Conservation (phyloP, 2,329 filamentous ascomycete species). For the Biscogniauxia sp. region DNA sequence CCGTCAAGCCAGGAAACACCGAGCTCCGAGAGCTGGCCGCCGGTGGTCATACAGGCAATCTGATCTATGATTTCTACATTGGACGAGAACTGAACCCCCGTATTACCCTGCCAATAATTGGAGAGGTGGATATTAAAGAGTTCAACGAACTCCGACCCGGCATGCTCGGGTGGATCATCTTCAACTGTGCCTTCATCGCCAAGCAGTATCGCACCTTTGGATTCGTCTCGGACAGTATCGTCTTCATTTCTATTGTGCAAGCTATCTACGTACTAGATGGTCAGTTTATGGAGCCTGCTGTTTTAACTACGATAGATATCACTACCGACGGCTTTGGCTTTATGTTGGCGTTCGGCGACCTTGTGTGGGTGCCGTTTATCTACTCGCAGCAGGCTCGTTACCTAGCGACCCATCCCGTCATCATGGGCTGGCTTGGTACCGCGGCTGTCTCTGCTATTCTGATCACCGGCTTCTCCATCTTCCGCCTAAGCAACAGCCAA, state of each 20-base stretch:
- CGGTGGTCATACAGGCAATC: conserved; percentile 78
- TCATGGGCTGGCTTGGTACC: conserved; percentile 69
- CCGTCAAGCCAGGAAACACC: conserved; percentile 71
- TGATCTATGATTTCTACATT: conserved; percentile 95
- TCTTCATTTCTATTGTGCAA: conserved; percentile 76
- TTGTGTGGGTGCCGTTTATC: conserved; percentile 89
- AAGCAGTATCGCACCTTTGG: conserved; percentile 86
- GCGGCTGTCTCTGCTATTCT: conserved; percentile 66
- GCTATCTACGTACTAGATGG: conserved; percentile 80
- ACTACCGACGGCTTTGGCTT: conserved; percentile 91
- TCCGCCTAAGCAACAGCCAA: conserved; percentile 89
- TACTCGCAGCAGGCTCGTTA: conserved; percentile 86
- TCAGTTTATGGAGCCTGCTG: conserved; percentile 81
- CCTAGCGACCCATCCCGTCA: conserved; percentile 74
- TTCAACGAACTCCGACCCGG: conserved; percentile 91
- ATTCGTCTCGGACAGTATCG: conserved; percentile 79
- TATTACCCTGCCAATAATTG: conserved; percentile 72
- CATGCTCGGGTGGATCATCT: conserved; percentile 81
- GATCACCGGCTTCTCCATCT: conserved; percentile 77
- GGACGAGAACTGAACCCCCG: conserved; percentile 93
- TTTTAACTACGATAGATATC: conserved; percentile 92
- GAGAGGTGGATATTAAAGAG: conserved; percentile 85
- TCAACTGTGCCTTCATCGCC: conserved; percentile 80
- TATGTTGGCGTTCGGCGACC: conserved; percentile 91
- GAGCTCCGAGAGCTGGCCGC: conserved; percentile 74